Base-by-base conservation (phyloP, 768 basidiomycete species). In the Tremella mesenterica region DNA sequence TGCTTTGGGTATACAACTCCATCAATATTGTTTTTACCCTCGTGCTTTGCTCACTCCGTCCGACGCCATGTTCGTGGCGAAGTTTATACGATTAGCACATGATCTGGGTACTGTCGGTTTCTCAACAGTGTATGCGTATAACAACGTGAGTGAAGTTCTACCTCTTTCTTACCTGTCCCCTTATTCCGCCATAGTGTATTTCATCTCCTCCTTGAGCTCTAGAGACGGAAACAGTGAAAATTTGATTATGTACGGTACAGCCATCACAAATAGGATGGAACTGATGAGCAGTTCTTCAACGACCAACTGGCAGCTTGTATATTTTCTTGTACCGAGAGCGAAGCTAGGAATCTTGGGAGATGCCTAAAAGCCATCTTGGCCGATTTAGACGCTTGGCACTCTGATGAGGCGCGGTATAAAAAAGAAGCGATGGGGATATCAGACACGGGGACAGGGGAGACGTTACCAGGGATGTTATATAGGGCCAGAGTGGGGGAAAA, bases 301-400 rank as follows among this genome's bases (percentile, higher is more conserved):
- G 86, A 89, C 38, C 84, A 88, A 58, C 79, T 95, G 47, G 84
- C 86, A 48, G 83, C 84, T 5, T 80, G 91, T 10, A 77, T 96
- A 21, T 95, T 91, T 72, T 86, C 88, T 0, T 92, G 90, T 65
- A 95, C 92, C 59, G 93, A 93, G 75, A 88, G 88, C 61, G 92
- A 99, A 74, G 91, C 90, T 12, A 82, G 85, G 47, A 97, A 96
- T 73, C 25, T 59, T 90, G 92, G 88, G 23, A 89, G 91, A 27
- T 97, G 96, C 75, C 74, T 97, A 23, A 76, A 80, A 1, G 85
- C 85, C 4, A 78, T 93, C 38, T 76, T 97, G 50, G 76, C 80
- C 3, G 88, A 93, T 63, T 75, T 92, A 6, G 78, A 79, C 67
- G 81, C 79, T 50, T 97, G 92, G 93, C 81, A 82, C 63, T 75